Base-by-base conservation (phyloP, 495 filamentous ascomycete genomes). In the Acidiella bohemica region DNA sequence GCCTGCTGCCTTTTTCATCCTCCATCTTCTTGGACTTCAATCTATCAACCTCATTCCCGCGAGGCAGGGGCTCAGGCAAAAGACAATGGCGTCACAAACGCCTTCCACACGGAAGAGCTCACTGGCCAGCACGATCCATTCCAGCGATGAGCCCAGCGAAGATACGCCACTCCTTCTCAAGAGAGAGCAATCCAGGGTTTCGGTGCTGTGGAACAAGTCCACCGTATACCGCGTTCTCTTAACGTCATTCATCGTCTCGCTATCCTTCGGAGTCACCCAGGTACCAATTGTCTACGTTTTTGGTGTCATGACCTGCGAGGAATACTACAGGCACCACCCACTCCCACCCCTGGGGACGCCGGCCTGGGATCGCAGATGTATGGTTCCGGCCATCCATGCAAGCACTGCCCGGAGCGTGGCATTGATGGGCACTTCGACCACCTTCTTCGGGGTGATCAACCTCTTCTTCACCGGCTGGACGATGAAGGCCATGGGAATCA, bases 221-320 rank as follows among this genome's bases (percentile, higher is more conserved):
- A 39, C 41, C 10, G 36, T 58, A 8, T 53, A 55, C 39, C 46
- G 53, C 1, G 42, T 54, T 5, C 44, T 76, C 1, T 50, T 73
- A 4, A 59, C 65, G 36, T 67, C 62, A 2, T 73, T 74, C 42
- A 55, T 73, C 21, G 67, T 76, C 41, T 63, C 69, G 1, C 59
- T 73, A 12, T 67, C 70, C 5, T 72, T 74, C 40, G 68, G 64
- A 42, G 66, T 68, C 35, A 76, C 72, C 2, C 72, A 76, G 44
- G 68, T 73, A 17, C 71, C 72, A 63, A 60, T 76, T 20, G 65
- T 74, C 41, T 74, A 73, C 43, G 69, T 65, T 12, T 73, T 76
- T 41, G 64, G 68, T 29, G 47, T 71, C 14, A 73, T 76, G 71
- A 66, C 66, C 39, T 76, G 72, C 53, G 67, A 74, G 31, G 62